A percentile compares a stretch with the other conserved stretches of the same genome.
Evolutionary conservation across 768 basidiomycete species (phyloP).

Genomic region (Epithele typhae): DNA sequence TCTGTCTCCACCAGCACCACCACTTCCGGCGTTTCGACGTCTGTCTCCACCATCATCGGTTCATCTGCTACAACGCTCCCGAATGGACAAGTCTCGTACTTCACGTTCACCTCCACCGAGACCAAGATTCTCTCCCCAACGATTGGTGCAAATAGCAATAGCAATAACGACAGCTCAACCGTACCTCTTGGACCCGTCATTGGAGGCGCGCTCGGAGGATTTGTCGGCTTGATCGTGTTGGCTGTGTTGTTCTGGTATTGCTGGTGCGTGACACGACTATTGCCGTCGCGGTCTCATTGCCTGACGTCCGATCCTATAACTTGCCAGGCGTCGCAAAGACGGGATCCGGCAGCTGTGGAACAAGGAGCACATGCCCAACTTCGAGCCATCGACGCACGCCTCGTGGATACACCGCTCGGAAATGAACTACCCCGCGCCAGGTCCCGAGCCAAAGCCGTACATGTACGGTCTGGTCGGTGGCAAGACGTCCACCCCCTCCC

Average conservation of each 20-base stretch:
- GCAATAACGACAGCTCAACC: constrained; percentile 15
- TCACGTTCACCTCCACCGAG: constrained; percentile 34
- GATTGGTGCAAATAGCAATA: constrained; percentile 11
- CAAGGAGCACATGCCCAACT: constrained; percentile 1
- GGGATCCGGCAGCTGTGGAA: constrained; percentile 11
- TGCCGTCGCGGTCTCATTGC: too few species aligned
- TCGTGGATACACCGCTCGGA: not conserved
- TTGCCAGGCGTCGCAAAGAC: constrained; percentile 38
- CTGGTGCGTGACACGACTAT: constrained; percentile 40
- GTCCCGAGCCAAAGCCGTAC: constrained; percentile 51
- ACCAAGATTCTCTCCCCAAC: constrained; percentile 26
- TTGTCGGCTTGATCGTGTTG: constrained; percentile 44
- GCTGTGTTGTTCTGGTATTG: constrained; percentile 46
- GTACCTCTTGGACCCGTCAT: constrained; percentile 42
- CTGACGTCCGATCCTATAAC: not conserved
- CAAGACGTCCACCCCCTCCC: constrained; percentile 10
- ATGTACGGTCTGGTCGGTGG: constrained; percentile 58
- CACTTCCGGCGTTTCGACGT: not conserved
- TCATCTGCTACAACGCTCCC: constrained; percentile 33
- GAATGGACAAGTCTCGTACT: constrained; percentile 35
- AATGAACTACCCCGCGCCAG: constrained; percentile 11
- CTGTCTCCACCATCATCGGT: constrained; percentile 28
- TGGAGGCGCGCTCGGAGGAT: constrained; percentile 52
- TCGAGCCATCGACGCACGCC: constrained; percentile 4
- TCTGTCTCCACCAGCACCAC: not conserved